Base-by-base conservation (phyloP, 129 eudicot species). In the Flaveria linearis region DNA sequence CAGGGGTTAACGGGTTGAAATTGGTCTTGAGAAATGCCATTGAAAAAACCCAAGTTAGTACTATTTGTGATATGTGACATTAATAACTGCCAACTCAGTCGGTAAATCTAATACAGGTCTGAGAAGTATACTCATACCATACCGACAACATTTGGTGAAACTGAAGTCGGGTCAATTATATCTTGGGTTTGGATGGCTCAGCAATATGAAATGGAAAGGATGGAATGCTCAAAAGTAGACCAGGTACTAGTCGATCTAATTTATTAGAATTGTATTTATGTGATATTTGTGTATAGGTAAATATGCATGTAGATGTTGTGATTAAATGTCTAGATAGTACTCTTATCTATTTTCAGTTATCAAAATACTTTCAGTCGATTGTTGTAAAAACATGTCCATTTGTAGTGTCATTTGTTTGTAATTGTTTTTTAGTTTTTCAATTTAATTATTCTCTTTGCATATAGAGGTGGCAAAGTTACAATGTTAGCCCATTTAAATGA, bases 121-220 rank as follows among this genome's bases (percentile, higher is more conserved):
- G 33, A 86, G 92, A 85, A 85, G 72, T 55, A 72, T 94, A 77
- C 81, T 94, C 49, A 85, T 94, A 81, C 99, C 99, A 7, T 94
- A 94, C 85, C 77, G 99, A 73, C 78, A 86, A 46, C 87, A 94
- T 63, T 85, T 94, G 80, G 78, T 94, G 88, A 91, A 85, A 83
- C 55, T 94, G 75, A 90, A 83, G 60, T 50, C 86, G 0, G 88
- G 85, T 71, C 87, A 85, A 65, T 42, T 82, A 69, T 69, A 81
- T 70, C 61, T 87, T 69, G 86, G 81, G 18, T 88, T 85, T 17
- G 92, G 85, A 78, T 91, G 92, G 97, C 86, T 87, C 50, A 83
- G 86, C 78, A 80, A 82, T 79, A 72, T 93, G 80, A 86, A 81
- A 66, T 87, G 92, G 92, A 86, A 82, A 84, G 79, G 87, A 69